These are phyloP conservation scores for Hericium erinaceus DNA, from an alignment of 768 basidiomycete species.

Conservation along the genomic window DNA sequence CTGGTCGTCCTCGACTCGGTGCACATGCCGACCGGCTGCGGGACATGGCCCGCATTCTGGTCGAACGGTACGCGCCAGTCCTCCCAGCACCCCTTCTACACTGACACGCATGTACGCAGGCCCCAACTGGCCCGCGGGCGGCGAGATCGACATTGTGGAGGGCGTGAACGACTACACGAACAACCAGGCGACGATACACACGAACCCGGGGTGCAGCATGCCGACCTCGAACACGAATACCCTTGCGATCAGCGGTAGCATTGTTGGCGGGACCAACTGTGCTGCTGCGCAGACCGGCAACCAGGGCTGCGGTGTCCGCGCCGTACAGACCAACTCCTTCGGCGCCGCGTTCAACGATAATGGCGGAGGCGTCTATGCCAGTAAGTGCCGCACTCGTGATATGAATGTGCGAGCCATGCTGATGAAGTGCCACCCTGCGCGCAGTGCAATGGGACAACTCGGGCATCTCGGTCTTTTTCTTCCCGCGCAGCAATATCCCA, in stretches of 20 bases:
- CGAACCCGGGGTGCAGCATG: conserved; percentile 60
- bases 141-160: conserved; percentile 82
- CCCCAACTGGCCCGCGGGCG: conserved; percentile 55
- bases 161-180: conserved; percentile 74
- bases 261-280: conserved; percentile 69
- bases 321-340: conserved; percentile 51
- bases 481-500: conserved; percentile 66
- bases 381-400: conserved; percentile 35
- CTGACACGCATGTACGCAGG: conserved; percentile 16
- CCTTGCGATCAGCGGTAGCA: conserved; percentile 49
- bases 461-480: conserved; percentile 79
- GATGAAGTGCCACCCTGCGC: not conserved
- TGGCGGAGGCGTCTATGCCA: conserved; percentile 84
- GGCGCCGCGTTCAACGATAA: conserved; percentile 82
- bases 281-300: conserved; percentile 62
- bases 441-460: conserved; percentile 66
- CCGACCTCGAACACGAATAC: conserved; percentile 34
- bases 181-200: conserved; percentile 80
- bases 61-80: not conserved
- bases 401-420: not conserved
- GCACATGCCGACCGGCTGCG: conserved; percentile 89
- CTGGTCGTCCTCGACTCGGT: conserved; percentile 76
- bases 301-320: conserved; percentile 75
- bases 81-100: too few species aligned
- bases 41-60: conserved; percentile 55